Conservation (phyloP, 179 eudicot species). For the Heliamphora pulchella region DNA sequence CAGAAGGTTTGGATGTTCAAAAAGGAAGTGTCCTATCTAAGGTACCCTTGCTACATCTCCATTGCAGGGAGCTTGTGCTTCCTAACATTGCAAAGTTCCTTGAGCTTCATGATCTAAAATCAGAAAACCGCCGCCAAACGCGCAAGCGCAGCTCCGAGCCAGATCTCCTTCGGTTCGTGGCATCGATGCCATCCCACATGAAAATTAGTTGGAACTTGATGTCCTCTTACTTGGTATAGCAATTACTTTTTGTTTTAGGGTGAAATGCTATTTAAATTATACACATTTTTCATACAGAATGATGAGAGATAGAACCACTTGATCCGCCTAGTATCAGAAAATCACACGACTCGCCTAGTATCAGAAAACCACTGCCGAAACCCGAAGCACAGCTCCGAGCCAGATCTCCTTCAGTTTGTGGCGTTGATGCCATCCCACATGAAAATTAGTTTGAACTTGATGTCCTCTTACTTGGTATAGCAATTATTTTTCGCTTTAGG, state of each 20-base stretch:
- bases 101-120: constrained; percentile 23
- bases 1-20: constrained; percentile 73
- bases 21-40: constrained; percentile 89
- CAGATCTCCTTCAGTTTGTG: constrained; percentile 71
- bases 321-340: no score
- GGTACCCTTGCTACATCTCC: constrained; percentile 78
- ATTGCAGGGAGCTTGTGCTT: constrained; percentile 77
- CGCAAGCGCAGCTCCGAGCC: constrained; percentile 30
- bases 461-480: constrained; percentile 79
- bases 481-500: no score
- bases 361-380: constrained; percentile 13
- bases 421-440: constrained; percentile 94
- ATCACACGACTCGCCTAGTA: constrained; percentile 1
- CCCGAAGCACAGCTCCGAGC: constrained; percentile 26
- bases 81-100: constrained; percentile 72
- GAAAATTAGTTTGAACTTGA: constrained; percentile 97
- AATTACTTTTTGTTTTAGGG: no score
- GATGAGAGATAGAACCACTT: no score
- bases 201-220: constrained; percentile 96
- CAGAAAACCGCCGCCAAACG: constrained; percentile 13
- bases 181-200: constrained; percentile 96
- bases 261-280: no score
- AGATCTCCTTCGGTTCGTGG: constrained; percentile 75
- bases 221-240: constrained; percentile 73
- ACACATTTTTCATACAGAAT: no score